Conservation (phyloP, 176 grass and related monocot genomes). For the Alloteropsis semialata region DNA sequence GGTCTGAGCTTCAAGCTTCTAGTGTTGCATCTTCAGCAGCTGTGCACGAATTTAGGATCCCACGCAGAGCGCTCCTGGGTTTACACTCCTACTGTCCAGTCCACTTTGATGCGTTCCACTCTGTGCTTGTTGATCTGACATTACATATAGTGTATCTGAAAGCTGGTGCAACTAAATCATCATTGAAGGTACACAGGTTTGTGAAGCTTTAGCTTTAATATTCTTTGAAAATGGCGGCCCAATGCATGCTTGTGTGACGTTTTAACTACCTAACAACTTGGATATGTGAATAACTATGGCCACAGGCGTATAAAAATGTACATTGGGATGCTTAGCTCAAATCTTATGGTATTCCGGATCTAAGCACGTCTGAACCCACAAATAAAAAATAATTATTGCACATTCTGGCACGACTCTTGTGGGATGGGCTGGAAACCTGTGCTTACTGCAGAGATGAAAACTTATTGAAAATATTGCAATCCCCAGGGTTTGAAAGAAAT, state of each 20-base stretch:
- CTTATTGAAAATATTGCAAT: constrained; percentile 1
- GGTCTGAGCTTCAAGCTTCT: constrained; percentile 72
- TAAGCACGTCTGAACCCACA: neutral
- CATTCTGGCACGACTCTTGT: neutral
- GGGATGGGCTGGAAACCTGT: neutral
- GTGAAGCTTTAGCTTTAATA: constrained; percentile 67
- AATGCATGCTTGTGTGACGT: constrained; percentile 15
- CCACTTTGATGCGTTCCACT: constrained; percentile 92
- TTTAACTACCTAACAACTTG: neutral
- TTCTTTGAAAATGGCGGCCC: constrained; percentile 27
- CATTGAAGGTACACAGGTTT: constrained; percentile 94
- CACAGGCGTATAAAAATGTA: constrained; percentile 14
- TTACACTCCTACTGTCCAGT: constrained; percentile 95
- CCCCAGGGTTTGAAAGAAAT: neutral
- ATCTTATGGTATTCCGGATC: neutral
- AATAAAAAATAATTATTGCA: neutral
- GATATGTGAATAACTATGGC: constrained; percentile 13
- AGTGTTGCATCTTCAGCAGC: constrained; percentile 58
- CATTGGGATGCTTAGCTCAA: neutral
- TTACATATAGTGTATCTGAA: constrained; percentile 90
- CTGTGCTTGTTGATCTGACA: constrained; percentile 87
- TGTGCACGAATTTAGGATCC: constrained; percentile 94
- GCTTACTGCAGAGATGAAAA: neutral
- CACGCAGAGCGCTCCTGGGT: constrained; percentile 75
- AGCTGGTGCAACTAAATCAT: constrained; percentile 69